phyloP scores from a whole-genome alignment of 2,329 filamentous ascomycete species.

The Hypoxylon sp. region DNA sequence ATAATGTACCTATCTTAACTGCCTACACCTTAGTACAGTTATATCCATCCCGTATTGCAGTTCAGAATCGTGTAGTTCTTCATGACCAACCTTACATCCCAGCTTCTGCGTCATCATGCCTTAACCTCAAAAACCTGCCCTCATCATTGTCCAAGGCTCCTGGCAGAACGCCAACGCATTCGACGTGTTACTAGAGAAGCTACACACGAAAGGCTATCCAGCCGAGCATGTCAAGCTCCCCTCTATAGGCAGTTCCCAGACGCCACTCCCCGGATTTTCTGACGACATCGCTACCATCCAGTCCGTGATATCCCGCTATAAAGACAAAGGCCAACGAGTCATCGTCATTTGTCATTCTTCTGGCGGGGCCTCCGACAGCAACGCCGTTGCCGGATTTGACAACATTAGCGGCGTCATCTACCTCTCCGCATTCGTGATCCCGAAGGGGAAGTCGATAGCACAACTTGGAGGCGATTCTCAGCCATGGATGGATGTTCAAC shows the following conservation, averaged over 20 bases:
- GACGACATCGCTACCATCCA: slow-evolving; percentile 11
- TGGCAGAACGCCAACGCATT: neutral
- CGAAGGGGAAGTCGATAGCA: slow-evolving; percentile 4
- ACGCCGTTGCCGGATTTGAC: slow-evolving; percentile 9
- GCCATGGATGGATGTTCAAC: slow-evolving; percentile 8
- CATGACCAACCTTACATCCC: no score
- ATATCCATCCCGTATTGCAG: no score
- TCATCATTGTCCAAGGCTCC: slow-evolving; percentile 7
- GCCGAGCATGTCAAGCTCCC: slow-evolving; percentile 14
- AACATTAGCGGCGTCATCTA: slow-evolving; percentile 13
- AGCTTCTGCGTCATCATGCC: no score
- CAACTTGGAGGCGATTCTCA: neutral
- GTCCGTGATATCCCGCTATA: slow-evolving; percentile 1
- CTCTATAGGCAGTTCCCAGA: slow-evolving; percentile 6
- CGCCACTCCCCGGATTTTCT: slow-evolving; percentile 5
- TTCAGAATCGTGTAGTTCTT: no score
- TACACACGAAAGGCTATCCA: slow-evolving; percentile 5
- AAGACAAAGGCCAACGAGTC: slow-evolving; percentile 1
- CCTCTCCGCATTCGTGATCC: slow-evolving; percentile 4
- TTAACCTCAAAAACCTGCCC: slow-evolving; percentile 6
- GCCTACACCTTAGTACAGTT: no score
- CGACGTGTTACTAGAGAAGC: slow-evolving; percentile 4
- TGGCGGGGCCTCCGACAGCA: slow-evolving; percentile 9
- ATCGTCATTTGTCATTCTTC: slow-evolving; percentile 13
- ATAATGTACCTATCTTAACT: no score